Conservation (phyloP, 257 asterid genomes). For the Agastache rugosa region DNA sequence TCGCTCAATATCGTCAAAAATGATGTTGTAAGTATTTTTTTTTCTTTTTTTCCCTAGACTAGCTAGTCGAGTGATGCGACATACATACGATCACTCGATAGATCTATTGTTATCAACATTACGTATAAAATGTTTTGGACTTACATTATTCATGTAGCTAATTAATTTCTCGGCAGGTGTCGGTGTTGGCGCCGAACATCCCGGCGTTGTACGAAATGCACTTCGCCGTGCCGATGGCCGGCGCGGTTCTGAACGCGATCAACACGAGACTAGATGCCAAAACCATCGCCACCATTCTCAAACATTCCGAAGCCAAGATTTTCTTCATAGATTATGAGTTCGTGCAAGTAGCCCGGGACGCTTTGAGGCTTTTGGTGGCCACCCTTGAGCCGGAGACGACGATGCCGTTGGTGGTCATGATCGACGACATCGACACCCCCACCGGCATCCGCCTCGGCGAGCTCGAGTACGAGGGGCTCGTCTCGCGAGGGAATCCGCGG, state of each 20-base stretch:
- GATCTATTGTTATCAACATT: too few relatives aligned
- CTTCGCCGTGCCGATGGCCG: constrained; percentile 95
- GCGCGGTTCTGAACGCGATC: constrained; percentile 82
- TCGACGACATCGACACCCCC: constrained; percentile 65
- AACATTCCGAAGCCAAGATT: constrained; percentile 71
- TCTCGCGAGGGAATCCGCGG: constrained; percentile 50
- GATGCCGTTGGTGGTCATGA: constrained; percentile 62
- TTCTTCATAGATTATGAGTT: constrained; percentile 68
- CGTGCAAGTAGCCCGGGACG: constrained; percentile 56
- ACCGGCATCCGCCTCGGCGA: constrained; percentile 57
- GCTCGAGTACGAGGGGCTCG: constrained; percentile 71
- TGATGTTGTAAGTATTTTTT: constrained; percentile 64
- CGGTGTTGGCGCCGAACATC: constrained; percentile 86
- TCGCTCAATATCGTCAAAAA: constrained; percentile 59
- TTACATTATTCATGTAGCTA: too few relatives aligned
- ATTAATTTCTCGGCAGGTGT: constrained; percentile 51
- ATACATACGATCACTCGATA: too few relatives aligned
- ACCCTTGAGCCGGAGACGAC: constrained; percentile 16
- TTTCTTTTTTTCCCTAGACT: too few relatives aligned
- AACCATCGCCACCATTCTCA: constrained; percentile 65
- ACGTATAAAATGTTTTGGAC: too few relatives aligned
- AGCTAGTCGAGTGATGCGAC: too few relatives aligned
- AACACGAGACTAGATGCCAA: constrained; percentile 78
- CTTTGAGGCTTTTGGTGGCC: constrained; percentile 49
- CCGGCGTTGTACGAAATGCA: constrained; percentile 92